Conservation (phyloP, 306 rosid species). For the Potentilla sterilis region DNA sequence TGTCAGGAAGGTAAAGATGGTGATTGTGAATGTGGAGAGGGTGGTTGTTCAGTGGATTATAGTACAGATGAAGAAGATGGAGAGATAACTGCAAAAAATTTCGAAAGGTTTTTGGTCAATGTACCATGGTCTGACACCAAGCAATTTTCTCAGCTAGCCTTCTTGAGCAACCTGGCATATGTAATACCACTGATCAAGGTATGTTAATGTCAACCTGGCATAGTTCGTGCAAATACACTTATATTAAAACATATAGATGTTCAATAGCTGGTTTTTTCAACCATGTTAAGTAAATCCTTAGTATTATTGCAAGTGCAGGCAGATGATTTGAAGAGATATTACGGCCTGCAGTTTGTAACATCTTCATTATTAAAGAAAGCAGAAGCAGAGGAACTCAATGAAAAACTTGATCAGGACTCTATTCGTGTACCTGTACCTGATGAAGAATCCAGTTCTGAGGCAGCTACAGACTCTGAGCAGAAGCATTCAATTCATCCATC, state of each 20-base stretch:
- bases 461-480: constrained; percentile 29
- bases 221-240: neutral
- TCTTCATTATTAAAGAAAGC: constrained; percentile 76
- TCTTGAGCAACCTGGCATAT: constrained; percentile 85
- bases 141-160: constrained; percentile 67
- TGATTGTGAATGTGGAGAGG: constrained; percentile 51
- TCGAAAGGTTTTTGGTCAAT: constrained; percentile 52
- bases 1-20: constrained; percentile 21
- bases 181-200: constrained; percentile 77
- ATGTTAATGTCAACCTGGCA: neutral
- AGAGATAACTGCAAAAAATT: constrained; percentile 39
- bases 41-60: constrained; percentile 55
- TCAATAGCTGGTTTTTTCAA: neutral
- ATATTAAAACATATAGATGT: neutral
- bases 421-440: constrained; percentile 36
- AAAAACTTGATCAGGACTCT: constrained; percentile 47
- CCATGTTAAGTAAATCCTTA: constrained; percentile 12
- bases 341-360: constrained; percentile 65
- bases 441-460: constrained; percentile 27
- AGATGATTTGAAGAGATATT: constrained; percentile 58
- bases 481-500: constrained; percentile 40
- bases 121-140: constrained; percentile 75
- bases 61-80: constrained; percentile 46
- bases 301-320: constrained; percentile 48
- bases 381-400: constrained; percentile 45